Conservation (phyloP, 2,329 filamentous ascomycete species). For the Lasiodiplodia theobromae region DNA sequence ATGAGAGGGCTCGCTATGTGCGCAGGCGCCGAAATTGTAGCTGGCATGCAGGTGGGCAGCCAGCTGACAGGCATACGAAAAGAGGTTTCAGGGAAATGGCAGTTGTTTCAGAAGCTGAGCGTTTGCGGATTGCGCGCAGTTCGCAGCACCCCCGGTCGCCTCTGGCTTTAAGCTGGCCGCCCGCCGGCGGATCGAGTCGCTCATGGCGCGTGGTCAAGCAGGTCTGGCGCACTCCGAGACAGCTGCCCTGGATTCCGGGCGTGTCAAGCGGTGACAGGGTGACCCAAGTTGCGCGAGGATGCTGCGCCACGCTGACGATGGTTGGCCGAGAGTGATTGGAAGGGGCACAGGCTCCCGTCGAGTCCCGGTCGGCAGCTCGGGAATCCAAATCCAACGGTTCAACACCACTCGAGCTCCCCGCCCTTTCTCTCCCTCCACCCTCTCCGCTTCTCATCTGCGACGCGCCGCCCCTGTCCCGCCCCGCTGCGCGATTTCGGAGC, state of each 20-base stretch:
- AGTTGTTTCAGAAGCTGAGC: conserved; percentile 23
- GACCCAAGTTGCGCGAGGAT: conserved; percentile 2
- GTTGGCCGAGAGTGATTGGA: conserved; percentile 6
- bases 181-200: background rate
- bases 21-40: conserved; percentile 20
- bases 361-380: background rate
- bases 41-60: conserved; percentile 9
- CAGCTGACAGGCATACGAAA: conserved; percentile 19
- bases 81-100: conserved; percentile 29
- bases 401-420: conserved; percentile 12
- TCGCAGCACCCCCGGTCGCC: background rate
- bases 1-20: background rate
- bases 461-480: background rate
- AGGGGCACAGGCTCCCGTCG: background rate
- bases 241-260: background rate
- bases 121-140: background rate
- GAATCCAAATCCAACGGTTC: background rate
- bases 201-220: background rate
- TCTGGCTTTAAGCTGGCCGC: background rate
- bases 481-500: background rate
- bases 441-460: background rate
- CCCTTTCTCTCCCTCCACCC: background rate
- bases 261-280: conserved; percentile 8
- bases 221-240: background rate
- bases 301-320: background rate